A percentile compares a stretch with the other conserved stretches of the same genome.
Conservation (phyloP, 768 basidiomycete genomes). For the Cantharellus cinnabarinus region DNA sequence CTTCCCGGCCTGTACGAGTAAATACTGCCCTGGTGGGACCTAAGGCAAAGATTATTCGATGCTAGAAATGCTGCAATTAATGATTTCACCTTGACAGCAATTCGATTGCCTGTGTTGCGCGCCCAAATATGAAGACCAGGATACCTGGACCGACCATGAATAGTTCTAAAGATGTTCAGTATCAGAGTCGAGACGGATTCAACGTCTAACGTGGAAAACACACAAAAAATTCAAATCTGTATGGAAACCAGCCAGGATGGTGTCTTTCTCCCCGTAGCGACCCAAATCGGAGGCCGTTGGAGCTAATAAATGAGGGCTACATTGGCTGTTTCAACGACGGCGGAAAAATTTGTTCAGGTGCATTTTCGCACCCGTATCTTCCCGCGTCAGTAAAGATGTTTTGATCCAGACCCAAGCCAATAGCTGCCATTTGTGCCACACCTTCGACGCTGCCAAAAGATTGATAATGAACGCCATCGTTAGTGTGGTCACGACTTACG, state of each 20-base stretch:
- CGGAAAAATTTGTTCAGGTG: neutral
- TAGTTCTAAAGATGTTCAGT: slow-evolving; percentile 23
- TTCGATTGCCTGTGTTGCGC: slow-evolving; percentile 76
- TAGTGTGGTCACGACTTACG: slow-evolving; percentile 29
- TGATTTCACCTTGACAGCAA: slow-evolving; percentile 40
- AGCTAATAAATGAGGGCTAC: slow-evolving; percentile 67
- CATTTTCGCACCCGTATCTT: slow-evolving; percentile 49
- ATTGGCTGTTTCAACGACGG: neutral
- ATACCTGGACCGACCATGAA: slow-evolving; percentile 69
- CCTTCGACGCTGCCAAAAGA: slow-evolving; percentile 42
- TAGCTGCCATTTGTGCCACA: slow-evolving; percentile 72
- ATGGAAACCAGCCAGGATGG: slow-evolving; percentile 87
- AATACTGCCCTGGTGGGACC: slow-evolving; percentile 51
- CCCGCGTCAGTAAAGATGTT: slow-evolving; percentile 63
- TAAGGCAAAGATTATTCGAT: neutral
- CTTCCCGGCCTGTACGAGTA: slow-evolving; percentile 90
- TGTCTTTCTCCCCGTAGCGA: slow-evolving; percentile 57
- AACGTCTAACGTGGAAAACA: too few relatives aligned
- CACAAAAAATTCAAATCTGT: slow-evolving; percentile 65
- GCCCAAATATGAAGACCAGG: slow-evolving; percentile 91
- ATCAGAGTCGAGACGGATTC: neutral
- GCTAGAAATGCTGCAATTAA: neutral
- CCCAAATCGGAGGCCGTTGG: slow-evolving; percentile 82
- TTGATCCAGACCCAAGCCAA: slow-evolving; percentile 56
- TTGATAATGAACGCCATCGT: neutral